A percentile compares a stretch with the other conserved stretches of the same genome.
Evolutionary conservation across 495 filamentous ascomycete species (phyloP).

Genomic region (Choiromyces venosus): DNA sequence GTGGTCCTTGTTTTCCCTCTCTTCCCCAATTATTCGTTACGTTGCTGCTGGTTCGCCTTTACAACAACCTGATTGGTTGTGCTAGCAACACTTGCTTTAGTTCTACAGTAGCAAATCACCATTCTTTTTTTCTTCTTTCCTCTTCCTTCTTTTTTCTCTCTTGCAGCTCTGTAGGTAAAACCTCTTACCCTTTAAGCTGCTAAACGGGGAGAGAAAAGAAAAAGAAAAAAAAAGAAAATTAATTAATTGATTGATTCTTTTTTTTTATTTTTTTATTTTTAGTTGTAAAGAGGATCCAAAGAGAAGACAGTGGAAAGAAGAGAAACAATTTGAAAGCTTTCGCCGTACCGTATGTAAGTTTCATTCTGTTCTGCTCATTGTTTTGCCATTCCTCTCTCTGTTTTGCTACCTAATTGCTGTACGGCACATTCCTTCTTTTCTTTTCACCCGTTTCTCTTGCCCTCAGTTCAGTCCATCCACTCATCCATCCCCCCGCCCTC

Average conservation of each 20-base stretch:
- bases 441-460: neutral
- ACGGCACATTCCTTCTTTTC: neutral
- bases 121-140: neutral
- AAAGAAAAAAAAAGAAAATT: neutral
- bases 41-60: neutral
- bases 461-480: neutral
- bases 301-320: neutral
- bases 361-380: neutral
- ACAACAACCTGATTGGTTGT: neutral
- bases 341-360: neutral
- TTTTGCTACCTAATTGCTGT: neutral
- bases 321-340: neutral
- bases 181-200: neutral
- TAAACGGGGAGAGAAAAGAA: neutral
- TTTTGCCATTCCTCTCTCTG: no score
- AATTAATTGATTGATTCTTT: neutral
- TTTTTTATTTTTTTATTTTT: neutral
- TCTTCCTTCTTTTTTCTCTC: neutral
- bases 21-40: neutral
- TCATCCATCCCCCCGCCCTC: slow-evolving; percentile 23
- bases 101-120: neutral
- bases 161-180: neutral
- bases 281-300: neutral
- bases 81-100: neutral
- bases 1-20: no score